Evolutionary conservation across 2,329 filamentous ascomycete species (phyloP), one percentile per base, ranked within the genome.

Genomic region (Drechslerella dactyloides): DNA sequence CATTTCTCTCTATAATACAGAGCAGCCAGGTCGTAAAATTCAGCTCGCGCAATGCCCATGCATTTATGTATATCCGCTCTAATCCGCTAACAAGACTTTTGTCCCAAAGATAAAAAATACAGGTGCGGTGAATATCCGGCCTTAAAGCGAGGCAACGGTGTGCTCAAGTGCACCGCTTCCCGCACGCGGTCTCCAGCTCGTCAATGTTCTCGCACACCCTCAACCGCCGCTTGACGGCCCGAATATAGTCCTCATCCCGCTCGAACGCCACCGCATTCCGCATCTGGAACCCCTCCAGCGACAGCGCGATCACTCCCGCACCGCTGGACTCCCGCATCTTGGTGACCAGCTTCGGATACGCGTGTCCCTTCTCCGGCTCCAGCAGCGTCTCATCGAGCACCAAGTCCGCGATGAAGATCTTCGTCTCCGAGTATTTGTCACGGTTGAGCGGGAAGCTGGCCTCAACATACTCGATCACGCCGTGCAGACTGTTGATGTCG

Each of bases 401-500:
- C 1, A 72, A 8, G 1, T 37, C 46, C 13, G 52, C 23, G 4
- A 56, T 17, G 27, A 37, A 65, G 35, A 64, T 64, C 2, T 64
- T 46, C 17, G 42, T 65, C 5, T 54, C 59, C 0, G 59, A 56
- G 33, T 48, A 55, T 30, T 60, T 72, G 7, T 72, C 68, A 17
- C 68, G 63, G 33, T 72, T 64, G 37, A 72, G 23, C n/a, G 68
- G 54, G 27, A 72, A 72, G 35, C 60, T 64, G 7, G 68, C 60
- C 30, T 72, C 68, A 10, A 72, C 68, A 30, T 63, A 60, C 11
- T 72, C 68, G 19, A 72, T 23, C 2, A 72, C 35, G 4, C 42
- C 21, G 2, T 65, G 52, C 2, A 72, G 30, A 40, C 60, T 65
- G 21, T 56, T 65, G n/a, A 65, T 72, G 52, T 72, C 68, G 8